Base-by-base conservation (phyloP, 805 yeast genomes). In the Pichia membranifaciens region DNA sequence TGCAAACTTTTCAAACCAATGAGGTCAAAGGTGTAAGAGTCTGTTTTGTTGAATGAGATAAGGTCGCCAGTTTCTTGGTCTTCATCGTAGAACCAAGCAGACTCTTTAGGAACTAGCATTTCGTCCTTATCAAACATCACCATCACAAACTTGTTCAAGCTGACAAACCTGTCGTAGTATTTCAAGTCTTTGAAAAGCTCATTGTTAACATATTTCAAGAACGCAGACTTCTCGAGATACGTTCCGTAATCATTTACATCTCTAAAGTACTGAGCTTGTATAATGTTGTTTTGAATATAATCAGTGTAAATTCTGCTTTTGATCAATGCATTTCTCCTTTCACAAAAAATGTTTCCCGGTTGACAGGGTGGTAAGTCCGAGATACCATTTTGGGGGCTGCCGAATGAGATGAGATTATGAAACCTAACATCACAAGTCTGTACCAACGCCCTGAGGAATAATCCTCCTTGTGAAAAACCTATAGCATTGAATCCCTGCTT, bases 391-490 rank as follows among this genome's bases (percentile, higher is more conserved):
- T 86, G 95, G 0, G 95, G 95, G 1, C 88, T 79, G 0, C 95
- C 95, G 64, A 82, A 84, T 0, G 95, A 84, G 13, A 86, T 67
- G 41, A 86, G 65, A 28, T 71, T 79, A 43, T 73, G 62, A 2
- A 83, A 69, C 3, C 69, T 62, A 12, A 67, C 40, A 23, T 67
- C 72, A 62, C 91, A 86, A 21, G 75, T 62, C 58, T 87, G 84
- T 25, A 78, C 69, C 25, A 82, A 73, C 5, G 82, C 82, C 40
- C 95, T 65, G n/a, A 84, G 65, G 51, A 86, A 80, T n/a, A 86
- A 63, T 0, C 95, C 95, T 36, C 95, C 95, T 59, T 86, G 95
- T 0, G 91, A 84, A 54, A 83, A 81, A 5, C 95, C 95, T 36
- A 86, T 71, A 5, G 82, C 86, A 59, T 84, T 82, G 58, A 84